Percentiles rank a stretch among this genome's conserved stretches.
These are phyloP conservation scores for Oropetium thomaeum DNA, from an alignment of 176 grass and related monocot genomes.

Conservation along the genomic window DNA sequence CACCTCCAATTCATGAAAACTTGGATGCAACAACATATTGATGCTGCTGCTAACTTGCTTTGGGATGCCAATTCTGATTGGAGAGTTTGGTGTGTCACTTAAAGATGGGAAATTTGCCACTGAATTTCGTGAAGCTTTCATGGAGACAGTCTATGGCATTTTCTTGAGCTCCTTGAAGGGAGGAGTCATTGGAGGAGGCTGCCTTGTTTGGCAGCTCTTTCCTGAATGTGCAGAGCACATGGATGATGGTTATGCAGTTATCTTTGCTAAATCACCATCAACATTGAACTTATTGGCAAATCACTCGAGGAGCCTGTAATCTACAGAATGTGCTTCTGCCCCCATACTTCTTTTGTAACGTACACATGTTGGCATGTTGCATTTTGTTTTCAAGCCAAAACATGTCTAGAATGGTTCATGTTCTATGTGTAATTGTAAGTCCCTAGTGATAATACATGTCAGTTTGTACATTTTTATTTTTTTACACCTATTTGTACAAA, in stretches of 20 bases:
- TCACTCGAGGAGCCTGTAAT: constrained; percentile 49
- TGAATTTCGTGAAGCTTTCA: constrained; percentile 61
- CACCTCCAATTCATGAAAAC: constrained; percentile 64
- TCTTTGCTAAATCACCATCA: constrained; percentile 58
- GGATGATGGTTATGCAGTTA: constrained; percentile 81
- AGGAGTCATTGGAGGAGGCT: constrained; percentile 64
- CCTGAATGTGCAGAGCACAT: constrained; percentile 77
- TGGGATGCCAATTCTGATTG: constrained; percentile 64
- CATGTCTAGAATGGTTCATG: constrained; percentile 5
- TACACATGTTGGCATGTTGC: not conserved
- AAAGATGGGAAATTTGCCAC: constrained; percentile 56
- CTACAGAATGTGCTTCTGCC: not conserved
- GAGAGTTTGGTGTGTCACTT: constrained; percentile 78
- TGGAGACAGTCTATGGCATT: constrained; percentile 55
- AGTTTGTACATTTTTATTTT: not conserved
- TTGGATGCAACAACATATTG: constrained; percentile 82
- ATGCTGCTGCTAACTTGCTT: constrained; percentile 72
- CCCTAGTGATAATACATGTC: not conserved
- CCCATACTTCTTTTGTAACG: not conserved
- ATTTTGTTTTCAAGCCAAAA: not conserved
- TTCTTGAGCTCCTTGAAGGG: constrained; percentile 48
- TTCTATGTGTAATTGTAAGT: not conserved
- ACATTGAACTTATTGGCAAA: constrained; percentile 42
- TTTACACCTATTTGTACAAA: no score
- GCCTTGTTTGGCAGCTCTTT: constrained; percentile 88